Percentiles rank a stretch among this genome's conserved stretches.
These are phyloP conservation scores for Candida albicans DNA, from an alignment of 1,139 yeast genomes.

Conservation along the genomic window DNA sequence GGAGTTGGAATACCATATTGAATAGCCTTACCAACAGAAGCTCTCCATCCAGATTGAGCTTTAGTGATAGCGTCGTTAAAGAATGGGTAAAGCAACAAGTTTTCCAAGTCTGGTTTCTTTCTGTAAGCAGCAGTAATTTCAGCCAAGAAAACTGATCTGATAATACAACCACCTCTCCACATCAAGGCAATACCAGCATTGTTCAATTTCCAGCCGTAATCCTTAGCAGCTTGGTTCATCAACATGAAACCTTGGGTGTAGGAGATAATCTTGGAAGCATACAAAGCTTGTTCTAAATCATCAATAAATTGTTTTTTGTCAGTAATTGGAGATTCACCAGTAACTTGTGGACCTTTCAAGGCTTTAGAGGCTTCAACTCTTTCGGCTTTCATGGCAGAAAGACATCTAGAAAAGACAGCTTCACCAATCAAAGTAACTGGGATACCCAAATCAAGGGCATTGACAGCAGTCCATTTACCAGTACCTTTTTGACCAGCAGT, in stretches of 20 bases:
- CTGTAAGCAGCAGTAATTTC: conserved; percentile 97
- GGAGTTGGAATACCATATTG: conserved; percentile 94
- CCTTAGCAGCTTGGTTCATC: conserved; percentile 96
- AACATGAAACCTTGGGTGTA: conserved; percentile 99
- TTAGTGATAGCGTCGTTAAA: conserved; percentile 86
- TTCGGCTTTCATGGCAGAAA: conserved; percentile 89
- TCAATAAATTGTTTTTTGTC: conserved; percentile 80
- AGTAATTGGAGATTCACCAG: conserved; percentile 54
- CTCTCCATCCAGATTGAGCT: conserved; percentile 97
- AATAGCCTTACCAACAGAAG: conserved; percentile 75
- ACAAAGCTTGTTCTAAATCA: conserved; percentile 95
- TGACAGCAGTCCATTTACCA: conserved; percentile 99
- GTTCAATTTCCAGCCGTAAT: conserved; percentile 95
- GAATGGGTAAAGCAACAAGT: conserved; percentile 93
- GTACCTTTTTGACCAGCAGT: conserved; percentile 99
- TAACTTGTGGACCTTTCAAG: conserved; percentile 73
- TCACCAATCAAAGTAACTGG: conserved; percentile 98
- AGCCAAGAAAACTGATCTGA: conserved; percentile 96
- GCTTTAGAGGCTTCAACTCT: conserved; percentile 81
- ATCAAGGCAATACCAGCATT: conserved; percentile 97
- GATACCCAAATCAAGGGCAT: conserved; percentile 96
- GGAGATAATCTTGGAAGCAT: conserved; percentile 97
- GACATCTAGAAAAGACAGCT: conserved; percentile 96
- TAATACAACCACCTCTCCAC: conserved; percentile 99
- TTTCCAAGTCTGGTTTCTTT: conserved; percentile 89